Conservation (phyloP, 495 filamentous ascomycete species). For the Trichoderma parareesei region DNA sequence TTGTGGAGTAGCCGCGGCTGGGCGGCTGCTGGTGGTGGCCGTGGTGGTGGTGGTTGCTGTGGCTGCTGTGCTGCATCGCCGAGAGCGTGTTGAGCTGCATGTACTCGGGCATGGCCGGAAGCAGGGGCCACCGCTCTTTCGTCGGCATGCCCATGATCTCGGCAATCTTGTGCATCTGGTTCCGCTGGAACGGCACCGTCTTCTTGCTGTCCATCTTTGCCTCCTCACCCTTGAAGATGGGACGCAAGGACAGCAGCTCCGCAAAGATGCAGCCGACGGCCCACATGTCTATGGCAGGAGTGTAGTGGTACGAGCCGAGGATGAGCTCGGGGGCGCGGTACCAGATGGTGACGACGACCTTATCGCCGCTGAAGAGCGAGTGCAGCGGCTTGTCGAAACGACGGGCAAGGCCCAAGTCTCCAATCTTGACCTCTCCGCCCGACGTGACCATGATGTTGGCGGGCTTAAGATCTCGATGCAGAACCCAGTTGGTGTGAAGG, state of each 20-base stretch:
- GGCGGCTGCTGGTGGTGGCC: conserved; percentile 44
- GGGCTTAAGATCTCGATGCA: conserved; percentile 94
- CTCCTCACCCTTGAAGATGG: conserved; percentile 98
- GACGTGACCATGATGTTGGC: conserved; percentile 99
- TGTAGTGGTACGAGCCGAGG: conserved; percentile 86
- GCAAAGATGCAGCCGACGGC: conserved; percentile 98
- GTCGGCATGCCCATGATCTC: conserved; percentile 88
- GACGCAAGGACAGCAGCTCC: conserved; percentile 79
- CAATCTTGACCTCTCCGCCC: conserved; percentile 80
- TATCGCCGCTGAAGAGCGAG: conserved; percentile 86
- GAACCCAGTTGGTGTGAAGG: conserved; percentile 92
- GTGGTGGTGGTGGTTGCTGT: conserved; percentile 32
- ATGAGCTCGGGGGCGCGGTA: conserved; percentile 94
- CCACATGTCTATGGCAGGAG: conserved; percentile 94
- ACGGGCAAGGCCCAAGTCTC: conserved; percentile 84
- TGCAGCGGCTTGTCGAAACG: conserved; percentile 91
- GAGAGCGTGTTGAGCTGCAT: conserved; percentile 47
- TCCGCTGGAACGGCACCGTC: conserved; percentile 91
- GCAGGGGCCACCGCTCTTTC: conserved; percentile 80
- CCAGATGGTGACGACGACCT: conserved; percentile 99
- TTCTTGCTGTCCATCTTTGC: conserved; percentile 98
- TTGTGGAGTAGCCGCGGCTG: conserved; percentile 17
- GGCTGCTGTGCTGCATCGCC: conserved; percentile 30
- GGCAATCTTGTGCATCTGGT: conserved; percentile 98
- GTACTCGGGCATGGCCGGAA: conserved; percentile 76